Evolutionary conservation across 148 eudicot genomes (phyloP), one percentile per base, ranked within the genome.

Genomic region (Euryodendron excelsum): DNA sequence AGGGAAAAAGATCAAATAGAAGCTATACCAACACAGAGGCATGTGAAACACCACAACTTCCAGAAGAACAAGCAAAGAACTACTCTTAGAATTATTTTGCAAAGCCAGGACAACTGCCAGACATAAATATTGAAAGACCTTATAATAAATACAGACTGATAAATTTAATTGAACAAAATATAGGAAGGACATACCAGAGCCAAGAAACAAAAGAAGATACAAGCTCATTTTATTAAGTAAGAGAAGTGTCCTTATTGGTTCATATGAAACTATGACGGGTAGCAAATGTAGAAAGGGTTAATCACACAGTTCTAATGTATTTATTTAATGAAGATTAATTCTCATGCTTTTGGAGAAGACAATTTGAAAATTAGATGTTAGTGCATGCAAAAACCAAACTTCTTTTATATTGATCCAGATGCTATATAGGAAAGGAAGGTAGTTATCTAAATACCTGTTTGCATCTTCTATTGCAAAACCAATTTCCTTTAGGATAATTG

Each of bases 381-480:
- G 44, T 72, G 21, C 58, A 58, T 21, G 31, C 12, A 21, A 18
- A 53, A 68, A 59, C n/a, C 41, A 27, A 71, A 25, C 15, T 56
- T 53, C 27, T 21, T 27, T 36, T 15, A 3, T n/a, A 5, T 66
- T 61, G 30, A 47, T 25, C 31, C 33, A 18, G 52, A 45, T 50
- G 37, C 28, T 18, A 69, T 50, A 52, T n/a, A n/a, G 27, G 34
- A 65, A 48, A 55, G 28, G 39, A 47, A 41, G 37, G 34, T 41
- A 63, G 14, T 18, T 60, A 53, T 30, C 34, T n/a, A 82, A 74
- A 48, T 91, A 96, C 99, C 99, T 88, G 83, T 86, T 87, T 80
- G 72, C 99, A 96, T 65, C 68, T 78, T 73, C 65, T 85, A 78
- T 84, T 69, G 84, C 99, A 96, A 81, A 96, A 96, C 99, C 98